phyloP scores from a whole-genome alignment of 2,329 filamentous ascomycete species.

The Fusarium pseudoanthophilum region DNA sequence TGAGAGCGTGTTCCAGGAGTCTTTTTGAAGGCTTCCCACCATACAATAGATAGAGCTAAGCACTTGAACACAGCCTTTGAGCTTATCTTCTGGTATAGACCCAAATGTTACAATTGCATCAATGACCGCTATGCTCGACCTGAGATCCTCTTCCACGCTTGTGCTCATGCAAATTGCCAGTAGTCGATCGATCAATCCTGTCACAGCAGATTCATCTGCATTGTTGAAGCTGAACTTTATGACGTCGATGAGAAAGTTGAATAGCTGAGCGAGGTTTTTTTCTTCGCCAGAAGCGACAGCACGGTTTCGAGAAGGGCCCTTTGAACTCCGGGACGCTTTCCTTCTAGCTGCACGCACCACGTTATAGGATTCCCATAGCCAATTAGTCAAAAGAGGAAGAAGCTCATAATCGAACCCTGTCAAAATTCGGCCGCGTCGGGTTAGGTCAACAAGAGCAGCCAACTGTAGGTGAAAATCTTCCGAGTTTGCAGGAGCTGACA shows the following conservation, averaged over 20 bases:
- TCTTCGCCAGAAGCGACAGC: constrained; percentile 62
- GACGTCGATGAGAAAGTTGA: constrained; percentile 72
- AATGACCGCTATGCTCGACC: constrained; percentile 73
- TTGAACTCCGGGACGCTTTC: constrained; percentile 53
- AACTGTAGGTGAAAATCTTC: constrained; percentile 76
- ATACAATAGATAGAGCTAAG: constrained; percentile 78
- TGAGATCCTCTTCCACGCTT: constrained; percentile 71
- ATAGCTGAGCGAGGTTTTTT: constrained; percentile 71
- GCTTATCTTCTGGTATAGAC: constrained; percentile 70
- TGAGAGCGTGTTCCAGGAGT: constrained; percentile 75
- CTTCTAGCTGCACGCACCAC: constrained; percentile 64
- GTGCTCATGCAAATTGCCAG: constrained; percentile 76
- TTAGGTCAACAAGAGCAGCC: constrained; percentile 70
- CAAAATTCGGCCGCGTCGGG: constrained; percentile 69
- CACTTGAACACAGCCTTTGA: constrained; percentile 75
- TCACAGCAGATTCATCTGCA: constrained; percentile 70
- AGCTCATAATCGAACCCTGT: constrained; percentile 75
- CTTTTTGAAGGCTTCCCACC: constrained; percentile 68
- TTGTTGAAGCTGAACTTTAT: constrained; percentile 81
- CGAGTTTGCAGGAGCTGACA: constrained; percentile 65
- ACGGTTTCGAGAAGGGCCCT: constrained; percentile 50
- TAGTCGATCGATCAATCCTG: constrained; percentile 69
- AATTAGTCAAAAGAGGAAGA: constrained; percentile 69
- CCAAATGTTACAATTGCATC: constrained; percentile 78
- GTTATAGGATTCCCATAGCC: constrained; percentile 68